Conservation (phyloP, 495 filamentous ascomycete genomes). For the Collariella sp. region DNA sequence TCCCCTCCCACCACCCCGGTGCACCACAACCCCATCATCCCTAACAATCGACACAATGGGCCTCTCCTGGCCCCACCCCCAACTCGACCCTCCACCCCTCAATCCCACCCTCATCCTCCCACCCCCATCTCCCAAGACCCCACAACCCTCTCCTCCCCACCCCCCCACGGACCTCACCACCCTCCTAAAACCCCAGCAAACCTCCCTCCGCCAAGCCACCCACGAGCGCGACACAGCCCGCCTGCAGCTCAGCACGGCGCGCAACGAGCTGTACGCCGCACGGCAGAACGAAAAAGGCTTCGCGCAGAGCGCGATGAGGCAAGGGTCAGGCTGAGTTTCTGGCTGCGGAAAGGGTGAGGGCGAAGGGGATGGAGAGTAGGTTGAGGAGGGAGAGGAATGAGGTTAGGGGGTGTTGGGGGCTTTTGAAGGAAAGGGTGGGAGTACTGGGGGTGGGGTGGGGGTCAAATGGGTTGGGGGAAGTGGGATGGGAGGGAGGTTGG, state of each 20-base stretch:
- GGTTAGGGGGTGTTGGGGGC: conserved; percentile 10
- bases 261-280: conserved; percentile 25
- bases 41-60: conserved; percentile 4
- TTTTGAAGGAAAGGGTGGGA: not conserved
- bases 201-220: conserved; percentile 3
- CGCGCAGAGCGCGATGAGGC: conserved; percentile 24
- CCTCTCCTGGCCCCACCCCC: conserved; percentile 2
- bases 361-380: conserved; percentile 8
- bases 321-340: conserved; percentile 13
- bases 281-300: conserved; percentile 19
- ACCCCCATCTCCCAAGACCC: not conserved
- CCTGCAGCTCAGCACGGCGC: conserved; percentile 15
- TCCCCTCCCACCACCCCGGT: not conserved
- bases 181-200: conserved; percentile 3
- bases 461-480: not conserved
- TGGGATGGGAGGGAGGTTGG: conserved; percentile 17
- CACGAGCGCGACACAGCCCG: conserved; percentile 19
- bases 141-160: not conserved
- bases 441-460: not conserved
- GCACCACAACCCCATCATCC: not conserved
- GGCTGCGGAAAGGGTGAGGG: conserved; percentile 4
- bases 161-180: not conserved
- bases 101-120: not conserved
- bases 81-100: not conserved
- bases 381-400: conserved; percentile 25